Base-by-base conservation (phyloP, 1,139 yeast species). In the Yamadazyma spencermartinsiae region DNA sequence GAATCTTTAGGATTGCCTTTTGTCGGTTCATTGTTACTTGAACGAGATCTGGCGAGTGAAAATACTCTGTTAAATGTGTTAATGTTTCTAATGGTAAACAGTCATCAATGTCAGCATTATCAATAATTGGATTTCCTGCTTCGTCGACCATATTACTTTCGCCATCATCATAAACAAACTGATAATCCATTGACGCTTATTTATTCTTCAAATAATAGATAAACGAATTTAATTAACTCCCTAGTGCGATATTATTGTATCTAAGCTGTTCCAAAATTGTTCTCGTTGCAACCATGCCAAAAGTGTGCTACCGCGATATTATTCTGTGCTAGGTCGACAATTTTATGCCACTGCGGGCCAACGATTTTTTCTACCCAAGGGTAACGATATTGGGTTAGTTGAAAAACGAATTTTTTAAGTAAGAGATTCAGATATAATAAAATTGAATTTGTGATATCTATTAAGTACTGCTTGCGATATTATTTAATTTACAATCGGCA, bases 81-180 rank as follows among this genome's bases (percentile, higher is more conserved):
- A 39, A 26, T 16, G 37, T 30, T 36, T 36, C 37, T 24, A 38
- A 32, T 12, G 41, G 42, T 13, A 40, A 16, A 31, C 36, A 32
- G 30, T 33, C 36, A 28, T 32, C 39, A 23, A 37, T 37, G 33
- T 33, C 36, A 18, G 25, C 36, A 26, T 37, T 20, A 25, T 29
- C 36, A 20, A 33, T 33, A 15, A 35, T 30, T 35, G 38, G 38
- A 24, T 35, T 28, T 30, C 36, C 36, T 26, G 33, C 30, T 29
- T 33, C 31, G 18, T 37, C 34, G 17, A 33, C 39, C 28, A 40
- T 28, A 25, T 34, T 39, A 31, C 21, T 31, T 13, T 36, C 40
- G 13, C 38, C 42, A 31, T 39, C 39, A 21, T 36, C 44, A 20
- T 31, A 38, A 17, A 28, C 23, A 40, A 37, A 42, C 33, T 27